Percentiles rank a stretch among this genome's conserved stretches.
These are phyloP conservation scores for Daldinia sp. DNA, from an alignment of 2,329 filamentous ascomycete species.

Conservation along the genomic window DNA sequence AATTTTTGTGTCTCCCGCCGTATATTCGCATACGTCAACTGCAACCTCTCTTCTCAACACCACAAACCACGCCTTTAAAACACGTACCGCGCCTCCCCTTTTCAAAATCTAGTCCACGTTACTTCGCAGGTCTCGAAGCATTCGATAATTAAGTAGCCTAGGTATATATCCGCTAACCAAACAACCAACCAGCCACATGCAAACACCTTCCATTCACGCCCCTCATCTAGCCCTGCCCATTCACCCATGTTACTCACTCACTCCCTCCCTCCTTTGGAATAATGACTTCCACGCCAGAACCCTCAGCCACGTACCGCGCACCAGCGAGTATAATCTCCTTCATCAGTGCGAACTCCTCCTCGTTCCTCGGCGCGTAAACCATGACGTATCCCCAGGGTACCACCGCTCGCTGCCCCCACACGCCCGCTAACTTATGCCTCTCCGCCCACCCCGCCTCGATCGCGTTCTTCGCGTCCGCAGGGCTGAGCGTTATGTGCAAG, in stretches of 20 bases:
- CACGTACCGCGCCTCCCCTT: neutral
- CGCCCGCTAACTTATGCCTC: constrained; percentile 54
- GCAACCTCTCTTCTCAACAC: constrained; percentile 4
- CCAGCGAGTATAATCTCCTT: constrained; percentile 41
- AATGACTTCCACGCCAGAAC: constrained; percentile 40
- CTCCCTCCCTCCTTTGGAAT: constrained; percentile 26
- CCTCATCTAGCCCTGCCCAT: constrained; percentile 1
- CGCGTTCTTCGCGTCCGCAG: constrained; percentile 54
- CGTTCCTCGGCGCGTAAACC: constrained; percentile 57
- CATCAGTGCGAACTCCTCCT: constrained; percentile 53
- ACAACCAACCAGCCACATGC: neutral
- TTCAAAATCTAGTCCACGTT: neutral
- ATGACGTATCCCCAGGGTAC: constrained; percentile 56
- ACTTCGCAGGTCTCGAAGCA: neutral
- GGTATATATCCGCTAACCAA: neutral
- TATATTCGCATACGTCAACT: neutral
- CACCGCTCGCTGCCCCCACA: constrained; percentile 18
- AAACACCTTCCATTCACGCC: neutral
- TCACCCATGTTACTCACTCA: too few species aligned
- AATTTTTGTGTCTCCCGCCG: neutral
- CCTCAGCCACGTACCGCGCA: constrained; percentile 41
- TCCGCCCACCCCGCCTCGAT: constrained; percentile 57
- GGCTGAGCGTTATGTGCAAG: constrained; percentile 55
- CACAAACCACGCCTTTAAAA: neutral
- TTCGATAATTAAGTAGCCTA: neutral